Percentiles rank a stretch among this genome's conserved stretches.
These are phyloP conservation scores for Cryptococcus maquisensis DNA, from an alignment of 1,284 basidiomycete genomes.

Conservation along the genomic window DNA sequence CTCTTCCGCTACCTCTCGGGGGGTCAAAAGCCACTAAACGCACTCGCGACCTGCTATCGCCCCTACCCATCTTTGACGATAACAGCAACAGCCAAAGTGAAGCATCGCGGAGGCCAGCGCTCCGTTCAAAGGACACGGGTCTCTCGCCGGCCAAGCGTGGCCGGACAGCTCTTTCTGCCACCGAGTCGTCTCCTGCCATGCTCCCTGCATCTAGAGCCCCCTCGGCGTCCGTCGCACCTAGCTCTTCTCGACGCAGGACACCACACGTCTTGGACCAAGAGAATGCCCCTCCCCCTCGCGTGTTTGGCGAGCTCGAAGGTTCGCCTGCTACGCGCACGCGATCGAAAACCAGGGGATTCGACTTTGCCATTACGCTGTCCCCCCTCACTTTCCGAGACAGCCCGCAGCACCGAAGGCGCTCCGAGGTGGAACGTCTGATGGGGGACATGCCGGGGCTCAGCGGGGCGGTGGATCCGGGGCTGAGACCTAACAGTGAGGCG, in stretches of 20 bases:
- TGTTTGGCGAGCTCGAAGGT: conserved; percentile 7
- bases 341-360: conserved; percentile 13
- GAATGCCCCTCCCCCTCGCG: conserved; percentile 17
- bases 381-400: not conserved
- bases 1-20: not conserved
- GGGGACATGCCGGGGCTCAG: conserved; percentile 27
- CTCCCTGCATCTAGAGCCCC: not conserved
- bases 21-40: conserved; percentile 1
- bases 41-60: conserved; percentile 17
- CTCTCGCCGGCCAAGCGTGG: conserved; percentile 18
- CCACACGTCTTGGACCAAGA: conserved; percentile 22
- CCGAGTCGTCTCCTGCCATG: not conserved
- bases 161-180: conserved; percentile 1
- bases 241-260: not conserved
- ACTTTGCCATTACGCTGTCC: not conserved
- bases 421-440: conserved; percentile 10
- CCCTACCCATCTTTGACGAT: conserved; percentile 5
- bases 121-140: not conserved
- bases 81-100: not conserved
- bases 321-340: conserved; percentile 25
- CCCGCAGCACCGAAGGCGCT: not conserved
- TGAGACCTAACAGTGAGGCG: not conserved
- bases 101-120: not conserved
- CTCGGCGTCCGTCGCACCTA: not conserved
- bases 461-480: conserved; percentile 20